Evolutionary conservation across 371 early-diverging fungal species (phyloP), one percentile per base, ranked within the genome.

Genomic region (Mortierella sp.): DNA sequence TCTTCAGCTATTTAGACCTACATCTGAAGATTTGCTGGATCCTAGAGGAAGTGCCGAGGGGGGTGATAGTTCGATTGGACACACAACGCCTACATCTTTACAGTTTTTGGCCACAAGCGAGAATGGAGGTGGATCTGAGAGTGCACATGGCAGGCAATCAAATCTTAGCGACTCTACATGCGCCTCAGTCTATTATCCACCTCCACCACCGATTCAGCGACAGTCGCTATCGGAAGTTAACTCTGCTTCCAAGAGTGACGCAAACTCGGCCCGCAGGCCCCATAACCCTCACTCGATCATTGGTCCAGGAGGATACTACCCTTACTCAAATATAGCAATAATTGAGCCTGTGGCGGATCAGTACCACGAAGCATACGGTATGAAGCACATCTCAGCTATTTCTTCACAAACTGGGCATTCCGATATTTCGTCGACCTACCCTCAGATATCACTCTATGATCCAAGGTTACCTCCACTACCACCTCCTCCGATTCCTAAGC

Each of bases 51-150:
- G 60, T 19, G 3, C 16, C 13, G 60, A 59, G 0, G 60, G 40
- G 13, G 40, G 60, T 24, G 24, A 52, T 13, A 60, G 50, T 58
- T 47, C 32, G 57, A 21, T 10, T 21, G 67, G 72, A 10, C 61
- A 61, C 43, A 73, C 70, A 13, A 70, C 69, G 3, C 78, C 78
- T 2, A 66, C 70, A 28, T 58, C 69, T 0, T 41, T 73, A 7
- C 64, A 73, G 45, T 78, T 66, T 21, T 40, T 73, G 36, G 2
- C 47, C 22, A 50, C 58, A n/a, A 38, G 60, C 3, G 77, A 72
- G 3, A 19, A 52, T 24, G 63, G 55, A 32, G 36, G 8, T 22
- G 43, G 55, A 57, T 19, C 60, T 10, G 58, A 55, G 1, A 43
- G 8, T 33, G n/a, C 5, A 1, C 8, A 55, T 28, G 59, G 43